A percentile compares a stretch with the other conserved stretches of the same genome.
Conservation (phyloP, 2,329 filamentous ascomycete genomes). For the Clonostachys rosea region DNA sequence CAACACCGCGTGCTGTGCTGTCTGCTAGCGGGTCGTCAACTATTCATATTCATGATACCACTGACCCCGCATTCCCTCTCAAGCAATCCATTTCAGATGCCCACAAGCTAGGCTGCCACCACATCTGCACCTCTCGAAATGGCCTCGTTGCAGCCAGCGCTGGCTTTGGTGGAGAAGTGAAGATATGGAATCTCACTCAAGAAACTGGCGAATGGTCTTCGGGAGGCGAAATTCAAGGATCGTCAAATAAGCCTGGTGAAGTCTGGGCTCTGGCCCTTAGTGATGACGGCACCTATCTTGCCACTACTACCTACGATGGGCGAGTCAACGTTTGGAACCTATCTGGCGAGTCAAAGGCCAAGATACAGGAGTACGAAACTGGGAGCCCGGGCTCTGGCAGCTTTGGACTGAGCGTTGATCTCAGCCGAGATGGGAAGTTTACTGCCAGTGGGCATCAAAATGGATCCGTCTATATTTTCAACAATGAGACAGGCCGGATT, state of each 20-base stretch:
- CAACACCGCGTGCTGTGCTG: constrained; percentile 69
- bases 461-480: constrained; percentile 90
- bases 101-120: constrained; percentile 88
- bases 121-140: constrained; percentile 67
- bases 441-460: constrained; percentile 93
- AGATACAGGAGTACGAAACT: constrained; percentile 82
- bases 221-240: constrained; percentile 31
- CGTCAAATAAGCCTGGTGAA: constrained; percentile 58
- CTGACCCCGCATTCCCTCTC: constrained; percentile 67
- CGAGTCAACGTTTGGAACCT: constrained; percentile 86
- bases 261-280: constrained; percentile 87
- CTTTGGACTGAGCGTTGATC: constrained; percentile 84
- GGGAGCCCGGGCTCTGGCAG: constrained; percentile 65
- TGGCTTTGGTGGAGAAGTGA: constrained; percentile 86
- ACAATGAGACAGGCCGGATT: constrained; percentile 82
- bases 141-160: constrained; percentile 74
- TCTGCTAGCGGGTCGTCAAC: constrained; percentile 82
- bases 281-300: constrained; percentile 76
- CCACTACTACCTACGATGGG: constrained; percentile 84
- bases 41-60: constrained; percentile 75
- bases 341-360: constrained; percentile 46
- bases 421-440: constrained; percentile 74
- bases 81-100: constrained; percentile 74
- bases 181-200: constrained; percentile 67
- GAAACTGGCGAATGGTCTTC: constrained; percentile 49